These are phyloP conservation scores for Symbiodinium natans DNA, from an alignment of 73 alveolate genomes.

Conservation along the genomic window DNA sequence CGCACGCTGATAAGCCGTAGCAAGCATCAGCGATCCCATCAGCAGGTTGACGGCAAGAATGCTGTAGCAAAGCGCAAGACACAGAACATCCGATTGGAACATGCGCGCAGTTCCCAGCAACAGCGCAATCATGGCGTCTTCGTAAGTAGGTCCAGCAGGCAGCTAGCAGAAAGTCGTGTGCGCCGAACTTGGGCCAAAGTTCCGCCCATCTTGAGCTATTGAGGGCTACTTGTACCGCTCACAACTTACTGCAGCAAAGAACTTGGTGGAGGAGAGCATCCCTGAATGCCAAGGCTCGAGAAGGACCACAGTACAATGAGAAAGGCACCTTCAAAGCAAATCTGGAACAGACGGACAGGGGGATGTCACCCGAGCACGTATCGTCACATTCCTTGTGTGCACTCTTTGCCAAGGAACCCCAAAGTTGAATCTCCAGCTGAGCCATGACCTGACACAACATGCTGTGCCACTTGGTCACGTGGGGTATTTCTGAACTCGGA, in stretches of 20 bases:
- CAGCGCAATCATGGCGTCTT: background rate
- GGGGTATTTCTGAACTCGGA: too few relatives aligned
- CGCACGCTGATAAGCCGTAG: background rate
- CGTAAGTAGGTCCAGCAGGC: background rate
- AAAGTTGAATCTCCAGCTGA: conserved; percentile 71
- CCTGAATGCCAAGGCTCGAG: conserved; percentile 9
- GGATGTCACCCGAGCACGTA: background rate
- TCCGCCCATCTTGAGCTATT: background rate
- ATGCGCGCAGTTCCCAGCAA: background rate
- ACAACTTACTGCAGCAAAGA: background rate
- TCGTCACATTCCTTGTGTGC: background rate
- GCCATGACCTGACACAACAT: background rate
- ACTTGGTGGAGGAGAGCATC: background rate
- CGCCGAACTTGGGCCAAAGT: background rate
- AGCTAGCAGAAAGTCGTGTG: background rate
- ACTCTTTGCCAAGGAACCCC: conserved; percentile 24
- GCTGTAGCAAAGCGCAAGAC: background rate
- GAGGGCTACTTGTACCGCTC: too few relatives aligned
- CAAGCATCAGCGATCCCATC: background rate
- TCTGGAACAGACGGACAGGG: background rate
- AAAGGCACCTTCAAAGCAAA: conserved; percentile 15
- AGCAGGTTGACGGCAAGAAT: background rate
- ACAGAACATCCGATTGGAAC: background rate
- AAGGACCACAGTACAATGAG: conserved; percentile 50
- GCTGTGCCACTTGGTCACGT: too few relatives aligned